Evolutionary conservation across 1,284 basidiomycete genomes (phyloP).

Genomic region (Lentinus polychrous): DNA sequence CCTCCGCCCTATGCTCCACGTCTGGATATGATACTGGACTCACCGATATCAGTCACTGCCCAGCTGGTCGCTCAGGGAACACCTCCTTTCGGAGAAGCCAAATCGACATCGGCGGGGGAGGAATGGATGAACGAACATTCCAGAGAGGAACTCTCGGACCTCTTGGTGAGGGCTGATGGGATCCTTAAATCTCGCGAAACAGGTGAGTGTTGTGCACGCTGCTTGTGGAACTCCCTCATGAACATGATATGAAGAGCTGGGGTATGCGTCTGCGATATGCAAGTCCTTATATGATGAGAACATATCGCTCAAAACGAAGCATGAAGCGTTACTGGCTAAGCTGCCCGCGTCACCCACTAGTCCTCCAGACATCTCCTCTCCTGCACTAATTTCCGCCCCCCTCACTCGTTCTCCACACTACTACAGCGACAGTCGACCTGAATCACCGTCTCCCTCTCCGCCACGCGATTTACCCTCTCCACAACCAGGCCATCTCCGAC

Average conservation of each 20-base stretch:
- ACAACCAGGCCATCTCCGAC: conserved; percentile 35
- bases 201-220: conserved; percentile 38
- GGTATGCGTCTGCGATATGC: conserved; percentile 48
- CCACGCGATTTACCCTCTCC: conserved; percentile 17
- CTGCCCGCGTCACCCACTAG: conserved; percentile 35
- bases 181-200: conserved; percentile 72
- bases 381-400: conserved; percentile 4
- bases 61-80: conserved; percentile 16
- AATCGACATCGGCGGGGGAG: conserved; percentile 20
- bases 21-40: conserved; percentile 30
- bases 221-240: not conserved
- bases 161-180: conserved; percentile 61
- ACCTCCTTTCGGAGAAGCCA: conserved; percentile 12
- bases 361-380: conserved; percentile 15
- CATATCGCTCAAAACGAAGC: conserved; percentile 57
- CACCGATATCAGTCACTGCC: conserved; percentile 30
- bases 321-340: conserved; percentile 57
- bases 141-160: conserved; percentile 61
- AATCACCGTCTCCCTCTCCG: conserved; percentile 24
- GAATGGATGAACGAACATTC: conserved; percentile 57
- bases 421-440: conserved; percentile 25
- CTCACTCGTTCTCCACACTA: conserved; percentile 21
- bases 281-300: conserved; percentile 68
- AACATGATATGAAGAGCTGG: conserved; percentile 8
- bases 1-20: conserved; percentile 47